These are phyloP conservation scores for Coemansia sp. DNA, from an alignment of 192 early-diverging fungal species.

Conservation along the genomic window DNA sequence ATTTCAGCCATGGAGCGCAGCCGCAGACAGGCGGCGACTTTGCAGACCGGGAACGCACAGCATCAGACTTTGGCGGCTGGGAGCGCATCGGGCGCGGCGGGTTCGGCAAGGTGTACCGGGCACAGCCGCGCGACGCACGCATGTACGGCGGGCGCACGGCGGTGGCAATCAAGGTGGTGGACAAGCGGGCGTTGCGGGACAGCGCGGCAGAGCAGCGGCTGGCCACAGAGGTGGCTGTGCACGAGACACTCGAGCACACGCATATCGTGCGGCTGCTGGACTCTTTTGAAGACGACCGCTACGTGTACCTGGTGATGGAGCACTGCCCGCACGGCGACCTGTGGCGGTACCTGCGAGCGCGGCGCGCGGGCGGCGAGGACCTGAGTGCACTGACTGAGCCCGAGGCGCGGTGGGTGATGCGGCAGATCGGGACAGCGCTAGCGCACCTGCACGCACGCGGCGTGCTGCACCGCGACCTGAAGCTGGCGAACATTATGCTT, in stretches of 20 bases:
- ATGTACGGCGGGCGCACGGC: neutral
- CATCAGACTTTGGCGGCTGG: conserved; percentile 32
- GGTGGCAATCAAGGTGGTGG: conserved; percentile 43
- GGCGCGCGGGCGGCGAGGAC: neutral
- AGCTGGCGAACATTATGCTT: conserved; percentile 72
- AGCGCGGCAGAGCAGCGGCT: conserved; percentile 50
- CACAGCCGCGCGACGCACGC: conserved; percentile 8
- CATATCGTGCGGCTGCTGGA: conserved; percentile 59
- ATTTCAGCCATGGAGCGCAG: conserved; percentile 3
- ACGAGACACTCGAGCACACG: conserved; percentile 59
- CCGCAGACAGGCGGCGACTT: neutral
- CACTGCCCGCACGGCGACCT: conserved; percentile 53
- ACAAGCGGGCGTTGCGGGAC: conserved; percentile 33
- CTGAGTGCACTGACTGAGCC: conserved; percentile 54
- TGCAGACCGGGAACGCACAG: neutral
- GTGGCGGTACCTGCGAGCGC: conserved; percentile 39
- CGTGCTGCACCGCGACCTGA: conserved; percentile 75
- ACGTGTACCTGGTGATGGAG: conserved; percentile 77
- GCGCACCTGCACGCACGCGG: conserved; percentile 62
- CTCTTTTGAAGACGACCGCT: conserved; percentile 65
- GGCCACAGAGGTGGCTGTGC: conserved; percentile 64
- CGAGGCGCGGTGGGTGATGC: conserved; percentile 57
- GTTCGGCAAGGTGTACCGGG: conserved; percentile 46
- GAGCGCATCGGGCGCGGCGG: conserved; percentile 48
- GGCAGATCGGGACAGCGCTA: conserved; percentile 59